These are phyloP conservation scores for Musa balbisiana DNA, from an alignment of 202 grass and related monocot genomes.

Conservation along the genomic window DNA sequence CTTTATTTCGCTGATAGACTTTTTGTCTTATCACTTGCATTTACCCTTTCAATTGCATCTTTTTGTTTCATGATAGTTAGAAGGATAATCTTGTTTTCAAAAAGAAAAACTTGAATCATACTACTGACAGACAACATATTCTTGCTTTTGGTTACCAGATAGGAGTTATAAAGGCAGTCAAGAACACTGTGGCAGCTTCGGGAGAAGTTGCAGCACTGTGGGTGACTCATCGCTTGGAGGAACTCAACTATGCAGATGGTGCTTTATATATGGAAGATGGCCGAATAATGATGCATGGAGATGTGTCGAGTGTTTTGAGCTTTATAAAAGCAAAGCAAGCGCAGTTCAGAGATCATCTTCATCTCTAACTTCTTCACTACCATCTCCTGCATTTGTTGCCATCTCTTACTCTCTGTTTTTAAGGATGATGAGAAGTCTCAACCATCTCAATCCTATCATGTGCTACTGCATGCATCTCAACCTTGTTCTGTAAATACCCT, in stretches of 20 bases:
- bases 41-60: too few relatives aligned
- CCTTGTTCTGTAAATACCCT: too few relatives aligned
- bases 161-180: constrained; percentile 76
- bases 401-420: neutral
- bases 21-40: too few relatives aligned
- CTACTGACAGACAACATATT: neutral
- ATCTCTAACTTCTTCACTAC: constrained; percentile 30
- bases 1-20: too few relatives aligned
- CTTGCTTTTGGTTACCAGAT: constrained; percentile 37
- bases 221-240: constrained; percentile 95
- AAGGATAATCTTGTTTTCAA: too few relatives aligned
- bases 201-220: constrained; percentile 76
- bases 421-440: neutral
- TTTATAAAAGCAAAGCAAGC: constrained; percentile 79
- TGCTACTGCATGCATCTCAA: too few relatives aligned
- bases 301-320: constrained; percentile 44
- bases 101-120: too few relatives aligned
- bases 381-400: neutral
- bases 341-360: constrained; percentile 44
- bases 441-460: too few relatives aligned
- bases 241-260: constrained; percentile 86
- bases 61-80: too few relatives aligned
- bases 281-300: constrained; percentile 54
- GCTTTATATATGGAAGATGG: constrained; percentile 98
- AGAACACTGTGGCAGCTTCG: constrained; percentile 49